These are phyloP conservation scores for Penicillium sp. DNA, from an alignment of 2,329 filamentous ascomycete genomes.

Conservation along the genomic window DNA sequence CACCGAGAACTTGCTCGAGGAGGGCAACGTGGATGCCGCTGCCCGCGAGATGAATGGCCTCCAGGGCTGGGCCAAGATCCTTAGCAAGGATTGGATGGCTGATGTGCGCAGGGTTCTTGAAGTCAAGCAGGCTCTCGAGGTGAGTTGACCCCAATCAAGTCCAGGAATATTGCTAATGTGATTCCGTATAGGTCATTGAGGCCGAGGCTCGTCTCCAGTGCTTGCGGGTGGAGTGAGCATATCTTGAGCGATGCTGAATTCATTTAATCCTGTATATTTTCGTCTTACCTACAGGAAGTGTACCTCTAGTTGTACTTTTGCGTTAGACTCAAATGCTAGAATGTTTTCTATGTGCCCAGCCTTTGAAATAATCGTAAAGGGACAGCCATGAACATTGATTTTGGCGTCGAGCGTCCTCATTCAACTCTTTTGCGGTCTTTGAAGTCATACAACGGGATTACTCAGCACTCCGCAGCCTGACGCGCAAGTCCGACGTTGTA, in stretches of 20 bases:
- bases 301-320: constrained; percentile 39
- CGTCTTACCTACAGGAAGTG: constrained; percentile 33
- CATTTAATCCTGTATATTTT: constrained; percentile 29
- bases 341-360: constrained; percentile 21
- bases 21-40: constrained; percentile 85
- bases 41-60: constrained; percentile 93
- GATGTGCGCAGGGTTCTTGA: constrained; percentile 91
- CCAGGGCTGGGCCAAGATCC: constrained; percentile 88
- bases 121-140: constrained; percentile 92
- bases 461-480: background rate
- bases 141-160: constrained; percentile 48
- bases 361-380: background rate
- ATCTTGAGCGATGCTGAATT: constrained; percentile 27
- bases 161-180: constrained; percentile 12
- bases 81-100: constrained; percentile 88
- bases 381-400: background rate
- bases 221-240: constrained; percentile 67
- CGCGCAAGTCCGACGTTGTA: constrained; percentile 13
- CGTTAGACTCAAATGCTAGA: constrained; percentile 39
- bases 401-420: background rate
- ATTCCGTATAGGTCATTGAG: constrained; percentile 65
- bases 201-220: constrained; percentile 87
- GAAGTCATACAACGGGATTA: background rate
- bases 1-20: constrained; percentile 84
- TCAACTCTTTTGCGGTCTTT: background rate